Conservation (phyloP, 2,329 filamentous ascomycete species). For the Fusarium subtropicale region DNA sequence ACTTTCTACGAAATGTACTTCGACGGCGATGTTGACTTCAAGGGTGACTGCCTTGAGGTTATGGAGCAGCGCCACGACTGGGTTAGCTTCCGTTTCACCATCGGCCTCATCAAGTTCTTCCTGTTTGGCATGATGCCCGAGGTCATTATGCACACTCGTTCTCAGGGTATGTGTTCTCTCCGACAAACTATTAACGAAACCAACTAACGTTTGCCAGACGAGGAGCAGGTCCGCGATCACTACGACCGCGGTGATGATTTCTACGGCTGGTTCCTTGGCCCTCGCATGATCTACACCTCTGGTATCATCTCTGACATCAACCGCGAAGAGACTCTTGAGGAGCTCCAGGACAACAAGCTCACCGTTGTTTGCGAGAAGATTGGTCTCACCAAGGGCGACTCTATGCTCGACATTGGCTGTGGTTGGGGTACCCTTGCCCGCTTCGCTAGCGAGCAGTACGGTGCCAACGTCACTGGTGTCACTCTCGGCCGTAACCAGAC, state of each 20-base stretch:
- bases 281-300: conserved; percentile 98
- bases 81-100: conserved; percentile 93
- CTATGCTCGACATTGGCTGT: conserved; percentile 92
- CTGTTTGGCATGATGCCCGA: conserved; percentile 89
- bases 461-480: conserved; percentile 85
- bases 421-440: conserved; percentile 97
- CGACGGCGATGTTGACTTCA: conserved; percentile 93
- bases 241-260: conserved; percentile 99
- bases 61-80: conserved; percentile 97
- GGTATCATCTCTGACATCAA: conserved; percentile 91
- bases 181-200: neutral
- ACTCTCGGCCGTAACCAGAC: conserved; percentile 97
- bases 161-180: conserved; percentile 67
- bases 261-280: conserved; percentile 98
- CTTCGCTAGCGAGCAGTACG: conserved; percentile 93
- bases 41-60: conserved; percentile 88
- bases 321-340: conserved; percentile 89
- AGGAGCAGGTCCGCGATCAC: conserved; percentile 97
- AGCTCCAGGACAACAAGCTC: conserved; percentile 98
- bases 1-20: conserved; percentile 99
- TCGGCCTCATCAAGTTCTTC: conserved; percentile 87
- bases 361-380: conserved; percentile 97
- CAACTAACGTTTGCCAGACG: conserved; percentile 60
- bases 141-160: conserved; percentile 90
- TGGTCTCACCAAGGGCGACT: conserved; percentile 81